Conservation (phyloP, 441 rosid species). For the Pelargonium cotyledonis region DNA sequence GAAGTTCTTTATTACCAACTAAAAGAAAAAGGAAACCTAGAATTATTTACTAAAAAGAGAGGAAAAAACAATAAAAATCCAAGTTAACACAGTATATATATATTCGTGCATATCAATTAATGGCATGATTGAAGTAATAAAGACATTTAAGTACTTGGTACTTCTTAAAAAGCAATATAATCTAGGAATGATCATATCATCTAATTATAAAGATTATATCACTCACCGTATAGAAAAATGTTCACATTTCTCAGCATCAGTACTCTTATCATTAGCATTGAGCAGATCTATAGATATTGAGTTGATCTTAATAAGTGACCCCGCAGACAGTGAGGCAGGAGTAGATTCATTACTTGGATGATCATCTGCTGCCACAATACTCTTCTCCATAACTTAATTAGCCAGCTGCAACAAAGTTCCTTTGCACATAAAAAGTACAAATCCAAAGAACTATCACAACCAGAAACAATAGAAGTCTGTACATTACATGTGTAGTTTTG, state of each 20-base stretch:
- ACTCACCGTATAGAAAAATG: slow-evolving; percentile 86
- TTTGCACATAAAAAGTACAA: slow-evolving; percentile 15
- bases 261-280: slow-evolving; percentile 29
- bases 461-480: slow-evolving; percentile 2
- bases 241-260: slow-evolving; percentile 39
- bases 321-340: slow-evolving; percentile 33
- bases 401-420: slow-evolving; percentile 22
- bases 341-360: slow-evolving; percentile 27
- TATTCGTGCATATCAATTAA: not conserved
- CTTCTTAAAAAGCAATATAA: not conserved
- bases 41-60: not conserved
- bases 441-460: slow-evolving; percentile 11
- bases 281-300: slow-evolving; percentile 67
- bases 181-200: slow-evolving; percentile 11
- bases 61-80: not conserved
- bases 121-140: too few relatives aligned
- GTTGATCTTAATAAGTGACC: slow-evolving; percentile 54
- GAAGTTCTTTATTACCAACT: not conserved
- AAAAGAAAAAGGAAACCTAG: not conserved
- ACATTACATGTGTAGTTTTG: not conserved
- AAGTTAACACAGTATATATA: not conserved
- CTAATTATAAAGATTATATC: not conserved
- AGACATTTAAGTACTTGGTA: not conserved
- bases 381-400: slow-evolving; percentile 31
- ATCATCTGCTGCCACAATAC: slow-evolving; percentile 28